A percentile compares a stretch with the other conserved stretches of the same genome.
Evolutionary conservation across 768 basidiomycete species (phyloP).

Genomic region (Lactarius indigo): DNA sequence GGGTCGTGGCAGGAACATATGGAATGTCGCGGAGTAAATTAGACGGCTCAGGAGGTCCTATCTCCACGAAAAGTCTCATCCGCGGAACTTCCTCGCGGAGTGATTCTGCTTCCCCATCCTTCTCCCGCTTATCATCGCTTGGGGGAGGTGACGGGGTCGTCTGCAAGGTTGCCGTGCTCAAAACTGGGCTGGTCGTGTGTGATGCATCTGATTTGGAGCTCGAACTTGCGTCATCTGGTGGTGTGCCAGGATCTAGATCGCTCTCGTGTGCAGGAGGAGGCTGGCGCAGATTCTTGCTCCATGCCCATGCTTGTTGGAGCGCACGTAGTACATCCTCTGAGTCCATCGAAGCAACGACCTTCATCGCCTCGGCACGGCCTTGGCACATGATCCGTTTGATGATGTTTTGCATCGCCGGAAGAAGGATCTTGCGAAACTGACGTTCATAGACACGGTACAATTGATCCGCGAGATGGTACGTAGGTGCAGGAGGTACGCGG

Average conservation of each 20-base stretch:
- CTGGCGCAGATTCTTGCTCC: slow-evolving; percentile 71
- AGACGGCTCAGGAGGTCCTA: slow-evolving; percentile 62
- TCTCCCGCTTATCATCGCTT: slow-evolving; percentile 36
- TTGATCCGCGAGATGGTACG: slow-evolving; percentile 60
- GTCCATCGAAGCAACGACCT: slow-evolving; percentile 51
- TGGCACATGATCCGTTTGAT: slow-evolving; percentile 65
- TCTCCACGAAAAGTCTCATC: slow-evolving; percentile 37
- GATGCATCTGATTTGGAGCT: slow-evolving; percentile 51
- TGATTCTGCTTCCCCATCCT: slow-evolving; percentile 33
- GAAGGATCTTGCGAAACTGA: slow-evolving; percentile 56
- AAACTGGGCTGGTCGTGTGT: slow-evolving; percentile 65
- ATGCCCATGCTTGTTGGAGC: slow-evolving; percentile 56
- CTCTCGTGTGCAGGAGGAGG: slow-evolving; percentile 11
- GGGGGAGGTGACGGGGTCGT: slow-evolving; percentile 80
- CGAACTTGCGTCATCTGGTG: slow-evolving; percentile 44
- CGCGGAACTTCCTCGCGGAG: slow-evolving; percentile 28
- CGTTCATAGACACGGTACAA: slow-evolving; percentile 55
- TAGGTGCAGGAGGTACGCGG: slow-evolving; percentile 54
- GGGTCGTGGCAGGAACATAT: slow-evolving; percentile 58
- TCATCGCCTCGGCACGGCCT: slow-evolving; percentile 54
- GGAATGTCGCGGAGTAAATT: slow-evolving; percentile 63
- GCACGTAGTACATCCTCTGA: slow-evolving; percentile 57
- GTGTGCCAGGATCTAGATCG: slow-evolving; percentile 22
- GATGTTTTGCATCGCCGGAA: slow-evolving; percentile 66
- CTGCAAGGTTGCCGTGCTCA: slow-evolving; percentile 69